phyloP scores from a whole-genome alignment of 2,329 filamentous ascomycete genomes.

The Helotiales sp. region DNA sequence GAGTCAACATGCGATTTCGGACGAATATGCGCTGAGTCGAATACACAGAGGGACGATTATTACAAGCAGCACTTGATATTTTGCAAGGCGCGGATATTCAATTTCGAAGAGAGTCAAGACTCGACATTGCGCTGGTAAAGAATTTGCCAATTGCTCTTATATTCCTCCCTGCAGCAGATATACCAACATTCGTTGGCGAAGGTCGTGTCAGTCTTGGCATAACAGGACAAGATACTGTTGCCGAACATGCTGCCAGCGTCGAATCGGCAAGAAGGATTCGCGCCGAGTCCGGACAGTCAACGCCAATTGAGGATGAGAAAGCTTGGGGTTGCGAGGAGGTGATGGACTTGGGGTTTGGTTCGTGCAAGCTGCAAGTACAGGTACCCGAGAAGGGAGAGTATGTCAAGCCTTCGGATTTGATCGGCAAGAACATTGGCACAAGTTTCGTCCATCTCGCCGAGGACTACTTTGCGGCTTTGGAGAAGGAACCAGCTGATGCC shows the following conservation, averaged over 20 bases:
- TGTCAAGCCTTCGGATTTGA: constrained; percentile 68
- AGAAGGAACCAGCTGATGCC: constrained; percentile 48
- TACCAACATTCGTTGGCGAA: constrained; percentile 95
- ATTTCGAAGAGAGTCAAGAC: constrained; percentile 89
- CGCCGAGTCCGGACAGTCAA: constrained; percentile 48
- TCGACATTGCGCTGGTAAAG: constrained; percentile 97
- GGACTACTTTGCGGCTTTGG: constrained; percentile 81
- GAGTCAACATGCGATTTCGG: constrained; percentile 43
- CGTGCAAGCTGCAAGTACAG: constrained; percentile 94
- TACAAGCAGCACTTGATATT: constrained; percentile 84
- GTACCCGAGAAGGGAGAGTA: constrained; percentile 83
- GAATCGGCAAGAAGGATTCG: constrained; percentile 48
- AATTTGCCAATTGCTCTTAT: constrained; percentile 94
- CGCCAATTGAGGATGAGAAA: constrained; percentile 40
- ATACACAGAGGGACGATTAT: constrained; percentile 80
- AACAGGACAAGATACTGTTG: constrained; percentile 89
- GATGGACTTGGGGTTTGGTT: constrained; percentile 86
- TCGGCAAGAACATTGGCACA: constrained; percentile 92
- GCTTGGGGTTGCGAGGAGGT: constrained; percentile 70
- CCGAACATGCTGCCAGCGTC: constrained; percentile 76
- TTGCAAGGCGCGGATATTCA: constrained; percentile 94
- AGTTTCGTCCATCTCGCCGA: constrained; percentile 87
- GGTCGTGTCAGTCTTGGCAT: constrained; percentile 93
- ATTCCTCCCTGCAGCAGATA: constrained; percentile 95
- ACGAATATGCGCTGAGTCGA: constrained; percentile 10